Evolutionary conservation across 495 filamentous ascomycete genomes (phyloP).

Genomic region (Pseudevernia furfuracea): DNA sequence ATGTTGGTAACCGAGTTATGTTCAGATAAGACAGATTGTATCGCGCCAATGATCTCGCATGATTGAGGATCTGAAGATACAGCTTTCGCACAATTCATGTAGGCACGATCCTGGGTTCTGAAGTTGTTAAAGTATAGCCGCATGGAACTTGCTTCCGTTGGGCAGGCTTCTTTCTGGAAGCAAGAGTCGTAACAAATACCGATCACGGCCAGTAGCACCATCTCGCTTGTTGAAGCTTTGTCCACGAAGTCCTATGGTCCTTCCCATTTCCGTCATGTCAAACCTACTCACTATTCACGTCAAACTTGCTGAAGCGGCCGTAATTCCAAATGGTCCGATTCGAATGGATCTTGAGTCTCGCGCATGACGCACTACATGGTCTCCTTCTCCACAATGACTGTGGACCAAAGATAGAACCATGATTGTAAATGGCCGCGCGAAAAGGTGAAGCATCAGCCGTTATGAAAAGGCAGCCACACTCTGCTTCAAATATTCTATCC

Average conservation of each 20-base stretch:
- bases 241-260: background rate
- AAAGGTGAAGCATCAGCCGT: background rate
- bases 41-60: conserved; percentile 5
- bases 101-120: conserved; percentile 10
- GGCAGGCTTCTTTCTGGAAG: background rate
- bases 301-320: conserved; percentile 6
- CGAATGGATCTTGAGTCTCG: background rate
- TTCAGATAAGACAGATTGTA: background rate
- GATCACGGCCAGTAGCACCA: conserved; percentile 6
- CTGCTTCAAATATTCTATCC: background rate
- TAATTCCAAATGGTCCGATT: background rate
- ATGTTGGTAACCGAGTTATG: conserved; percentile 4
- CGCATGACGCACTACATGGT: background rate
- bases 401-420: background rate
- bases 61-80: background rate
- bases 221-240: conserved; percentile 1
- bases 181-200: background rate
- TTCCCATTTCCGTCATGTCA: background rate
- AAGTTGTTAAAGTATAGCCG: background rate
- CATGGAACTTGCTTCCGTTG: background rate
- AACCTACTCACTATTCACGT: conserved; percentile 1
- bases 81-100: conserved; percentile 7
- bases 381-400: background rate
- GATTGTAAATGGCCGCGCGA: background rate
- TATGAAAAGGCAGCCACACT: background rate